Base-by-base conservation (phyloP, 768 basidiomycete species). In the Vararia minispora region DNA sequence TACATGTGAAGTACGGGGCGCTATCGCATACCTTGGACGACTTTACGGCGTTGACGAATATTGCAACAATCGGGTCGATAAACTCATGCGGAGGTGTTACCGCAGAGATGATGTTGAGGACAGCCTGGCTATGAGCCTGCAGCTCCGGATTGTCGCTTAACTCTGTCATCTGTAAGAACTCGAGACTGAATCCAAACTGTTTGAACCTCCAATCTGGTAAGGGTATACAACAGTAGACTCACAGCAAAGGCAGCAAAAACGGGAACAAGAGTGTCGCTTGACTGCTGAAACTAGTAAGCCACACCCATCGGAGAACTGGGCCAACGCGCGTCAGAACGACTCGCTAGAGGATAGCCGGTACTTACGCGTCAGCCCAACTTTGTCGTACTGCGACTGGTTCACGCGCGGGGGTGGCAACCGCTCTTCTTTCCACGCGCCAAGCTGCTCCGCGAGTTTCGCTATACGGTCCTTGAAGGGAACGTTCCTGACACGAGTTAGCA, bases 111-210 rank as follows among this genome's bases (percentile, higher is more conserved):
- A 87, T 75, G 47, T 86, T 84, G 31, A 92, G 61, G 9, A 90
- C 79, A 4, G 78, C 79, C 33, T 80, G 76, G 47, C 85, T 81
- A 50, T 85, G 85, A 22, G 72, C 67, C 55, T 89, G 87, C 41
- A 94, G 57, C 41, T 92, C 90, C 6, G 77, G 65, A 56, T 69
- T 80, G 52, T 94, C 90, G 52, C 81, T 89, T 40, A 92, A 69
- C 52, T 94, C 90, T 39, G 87, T 79, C 81, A 94, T 87, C 44
- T 76, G 79, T 52, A 92, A 70, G 41, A 89, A 81, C 56, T 88
- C 86, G 26, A 87, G 87, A 54, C 88, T 91, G 52, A 4, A 41
- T 33, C 41, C 39, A 35, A 44, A 35, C 41, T 6, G 42, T 41
- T 42, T 25, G 46, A 24, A 14, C 20, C 28, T 35, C 43, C 46